Base-by-base conservation (phyloP, 495 filamentous ascomycete genomes). In the Pyronema domesticum region DNA sequence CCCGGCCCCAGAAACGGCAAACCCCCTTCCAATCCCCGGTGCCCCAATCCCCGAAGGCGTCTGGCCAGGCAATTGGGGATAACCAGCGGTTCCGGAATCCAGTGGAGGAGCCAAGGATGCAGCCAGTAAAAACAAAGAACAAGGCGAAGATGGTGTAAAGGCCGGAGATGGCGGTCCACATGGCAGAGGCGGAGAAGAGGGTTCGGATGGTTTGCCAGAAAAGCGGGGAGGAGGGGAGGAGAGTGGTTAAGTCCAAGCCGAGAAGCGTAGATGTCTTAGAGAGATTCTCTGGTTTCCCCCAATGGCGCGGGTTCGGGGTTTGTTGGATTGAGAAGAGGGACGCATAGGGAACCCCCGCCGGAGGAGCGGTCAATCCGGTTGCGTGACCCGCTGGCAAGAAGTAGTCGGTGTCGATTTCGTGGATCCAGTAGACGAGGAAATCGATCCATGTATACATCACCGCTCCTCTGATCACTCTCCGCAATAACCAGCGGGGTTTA, bases 11-110 rank as follows among this genome's bases (percentile, higher is more conserved):
- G 49, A 50, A 62, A 9, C n/a, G 33, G 14, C 60, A 17, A 9
- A 58, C 58, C 18, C 51, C n/a, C 5, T 58, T 55, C 53, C 53
- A 62, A 34, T 62, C 51, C 1, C 58, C 58, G 11, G 49, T 35
- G 8, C 33, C 42, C 40, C 19, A 55, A 4, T 51, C 44, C 0
- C 60, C 60, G 39, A 62, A 62, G 30, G 53, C n/a, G 46, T 60
- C 58, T 23, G 58, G 58, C 60, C 60, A 62, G 13, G 42, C 9
- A 9, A 39, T 45, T 46, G 54, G 53, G 13, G 56, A 49, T 1
- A 60, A 5, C 60, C 60, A 62, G 15, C 60, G 48, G 14, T 51
- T 49, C 17, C 51, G 53, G 54, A 54, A 62, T 3, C 47, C 30
- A 3, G 18, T 45, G 18, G 50, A 36, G 50, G 15, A 8, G 3